Percentiles rank a stretch among this genome's conserved stretches.
These are phyloP conservation scores for Salix koriyanagi DNA, from an alignment of 345 rosid genomes.

Conservation along the genomic window DNA sequence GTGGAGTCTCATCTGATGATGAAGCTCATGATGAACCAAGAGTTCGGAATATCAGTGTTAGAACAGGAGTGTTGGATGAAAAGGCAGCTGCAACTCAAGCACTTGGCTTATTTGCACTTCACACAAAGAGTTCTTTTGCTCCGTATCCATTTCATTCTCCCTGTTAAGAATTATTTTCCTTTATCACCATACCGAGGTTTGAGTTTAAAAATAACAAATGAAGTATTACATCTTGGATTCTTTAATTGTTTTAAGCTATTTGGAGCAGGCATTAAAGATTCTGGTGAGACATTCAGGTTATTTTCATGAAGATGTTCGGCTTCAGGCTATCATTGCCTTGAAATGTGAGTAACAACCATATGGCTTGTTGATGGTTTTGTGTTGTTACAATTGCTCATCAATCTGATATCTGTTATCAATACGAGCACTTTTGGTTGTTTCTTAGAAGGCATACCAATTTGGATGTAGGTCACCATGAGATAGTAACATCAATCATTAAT, in stretches of 20 bases:
- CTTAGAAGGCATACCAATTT: background rate
- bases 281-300: constrained; percentile 78
- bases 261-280: constrained; percentile 84
- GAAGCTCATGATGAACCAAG: constrained; percentile 97
- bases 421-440: background rate
- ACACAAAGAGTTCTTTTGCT: constrained; percentile 70
- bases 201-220: background rate
- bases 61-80: constrained; percentile 98
- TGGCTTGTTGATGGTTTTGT: background rate
- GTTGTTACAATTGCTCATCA: background rate
- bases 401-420: background rate
- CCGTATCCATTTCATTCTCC: constrained; percentile 64
- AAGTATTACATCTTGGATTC: constrained; percentile 25
- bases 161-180: background rate
- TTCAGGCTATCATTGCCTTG: constrained; percentile 82
- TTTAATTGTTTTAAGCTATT: constrained; percentile 60
- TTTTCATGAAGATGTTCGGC: constrained; percentile 99
- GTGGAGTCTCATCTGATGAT: constrained; percentile 96
- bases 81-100: constrained; percentile 99
- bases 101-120: constrained; percentile 91
- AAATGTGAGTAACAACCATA: constrained; percentile 54
- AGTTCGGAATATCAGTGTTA: constrained; percentile 86
- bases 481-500: background rate
- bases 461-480: background rate
- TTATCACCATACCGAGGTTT: background rate